These are phyloP conservation scores for Ichthyophthirius multifiliis DNA, from an alignment of 169 alveolate species.

Conservation along the genomic window DNA sequence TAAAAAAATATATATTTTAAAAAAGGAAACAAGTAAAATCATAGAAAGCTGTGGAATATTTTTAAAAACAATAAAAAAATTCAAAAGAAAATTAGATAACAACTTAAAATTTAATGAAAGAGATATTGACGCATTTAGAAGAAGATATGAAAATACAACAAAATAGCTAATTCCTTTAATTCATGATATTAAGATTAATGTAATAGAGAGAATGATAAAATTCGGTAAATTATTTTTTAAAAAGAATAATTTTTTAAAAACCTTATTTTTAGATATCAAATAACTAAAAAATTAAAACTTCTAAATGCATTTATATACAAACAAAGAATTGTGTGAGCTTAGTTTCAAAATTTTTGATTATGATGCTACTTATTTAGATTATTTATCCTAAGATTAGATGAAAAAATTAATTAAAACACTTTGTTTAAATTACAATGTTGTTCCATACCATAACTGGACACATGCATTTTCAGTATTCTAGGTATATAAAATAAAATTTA, in stretches of 20 bases:
- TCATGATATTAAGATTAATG: slow-evolving; percentile 18
- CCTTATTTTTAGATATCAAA: not conserved
- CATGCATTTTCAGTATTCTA: slow-evolving; percentile 40
- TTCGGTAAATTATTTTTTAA: not conserved
- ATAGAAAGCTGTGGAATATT: slow-evolving; percentile 5
- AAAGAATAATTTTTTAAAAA: too few relatives aligned
- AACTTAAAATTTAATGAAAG: slow-evolving; percentile 1
- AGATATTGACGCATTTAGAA: slow-evolving; percentile 17
- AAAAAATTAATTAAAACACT: slow-evolving; percentile 19
- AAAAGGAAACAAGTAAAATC: not conserved
- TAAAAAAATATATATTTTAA: not conserved
- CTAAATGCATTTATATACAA: slow-evolving; percentile 16
- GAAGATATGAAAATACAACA: not conserved
- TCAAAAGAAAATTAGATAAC: not conserved
- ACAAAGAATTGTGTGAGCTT: slow-evolving; percentile 6
- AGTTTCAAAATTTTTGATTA: slow-evolving; percentile 1
- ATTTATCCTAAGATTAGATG: not conserved
- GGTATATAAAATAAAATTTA: not conserved
- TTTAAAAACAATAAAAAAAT: not conserved
- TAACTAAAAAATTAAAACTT: not conserved
- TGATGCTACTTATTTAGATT: not conserved
- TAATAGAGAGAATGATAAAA: slow-evolving; percentile 1
- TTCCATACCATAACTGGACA: slow-evolving; percentile 42
- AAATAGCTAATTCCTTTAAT: slow-evolving; percentile 2
- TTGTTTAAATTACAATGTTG: slow-evolving; percentile 27